phyloP scores from a whole-genome alignment of 1,139 yeast species.

The Yamadazyma aaseri region DNA sequence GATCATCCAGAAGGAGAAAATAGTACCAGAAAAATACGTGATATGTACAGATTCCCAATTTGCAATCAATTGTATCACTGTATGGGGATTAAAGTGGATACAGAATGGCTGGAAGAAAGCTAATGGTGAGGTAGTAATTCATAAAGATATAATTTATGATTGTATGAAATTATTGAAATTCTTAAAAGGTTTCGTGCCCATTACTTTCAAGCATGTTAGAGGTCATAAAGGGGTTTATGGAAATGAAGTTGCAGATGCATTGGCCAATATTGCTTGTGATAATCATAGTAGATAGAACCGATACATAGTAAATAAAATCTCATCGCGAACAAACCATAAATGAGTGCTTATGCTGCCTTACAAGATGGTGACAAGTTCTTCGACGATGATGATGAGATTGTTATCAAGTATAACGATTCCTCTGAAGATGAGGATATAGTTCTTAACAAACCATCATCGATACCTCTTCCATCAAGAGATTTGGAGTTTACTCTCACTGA shows the following conservation, averaged over 20 bases:
- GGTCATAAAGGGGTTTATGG: slow-evolving; percentile 75
- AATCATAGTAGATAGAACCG: neutral
- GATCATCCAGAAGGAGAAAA: too few relatives aligned
- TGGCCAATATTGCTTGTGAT: slow-evolving; percentile 70
- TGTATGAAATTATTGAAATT: slow-evolving; percentile 22
- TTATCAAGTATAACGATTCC: slow-evolving; percentile 24
- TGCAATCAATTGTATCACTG: slow-evolving; percentile 44
- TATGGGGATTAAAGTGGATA: slow-evolving; percentile 56
- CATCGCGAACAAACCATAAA: slow-evolving; percentile 8
- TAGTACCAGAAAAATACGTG: slow-evolving; percentile 16
- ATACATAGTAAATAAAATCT: neutral
- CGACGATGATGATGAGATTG: slow-evolving; percentile 18
- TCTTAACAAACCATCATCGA: slow-evolving; percentile 2
- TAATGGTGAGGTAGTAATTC: slow-evolving; percentile 46
- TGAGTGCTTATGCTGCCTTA: slow-evolving; percentile 60
- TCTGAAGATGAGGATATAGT: slow-evolving; percentile 22
- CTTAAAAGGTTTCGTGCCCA: slow-evolving; percentile 27
- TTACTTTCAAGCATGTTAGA: slow-evolving; percentile 56
- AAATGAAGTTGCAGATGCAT: slow-evolving; percentile 71
- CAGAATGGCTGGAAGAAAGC: slow-evolving; percentile 51
- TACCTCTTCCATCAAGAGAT: slow-evolving; percentile 7
- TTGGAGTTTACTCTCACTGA: slow-evolving; percentile 35
- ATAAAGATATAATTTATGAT: slow-evolving; percentile 48
- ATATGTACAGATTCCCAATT: slow-evolving; percentile 62
- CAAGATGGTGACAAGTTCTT: slow-evolving; percentile 18